Evolutionary conservation across 345 rosid species (phyloP), one percentile per base, ranked within the genome.

Genomic region (Dipteronia dyeriana): DNA sequence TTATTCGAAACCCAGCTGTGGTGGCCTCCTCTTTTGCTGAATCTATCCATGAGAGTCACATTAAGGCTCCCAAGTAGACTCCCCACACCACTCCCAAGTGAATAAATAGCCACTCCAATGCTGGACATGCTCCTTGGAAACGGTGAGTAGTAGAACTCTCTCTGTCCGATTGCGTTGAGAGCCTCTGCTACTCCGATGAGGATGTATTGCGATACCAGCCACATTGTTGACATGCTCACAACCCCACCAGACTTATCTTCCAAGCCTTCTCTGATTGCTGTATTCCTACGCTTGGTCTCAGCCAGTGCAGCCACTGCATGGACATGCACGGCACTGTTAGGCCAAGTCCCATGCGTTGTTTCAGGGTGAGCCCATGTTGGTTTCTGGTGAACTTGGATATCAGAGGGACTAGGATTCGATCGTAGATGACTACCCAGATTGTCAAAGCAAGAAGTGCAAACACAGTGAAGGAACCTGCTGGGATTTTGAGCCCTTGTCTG

Each of bases 51-150:
- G 14, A 80, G 70, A 3, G 13, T 34, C 49, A 88, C 85, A 1
- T 84, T 83, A 0, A 84, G 76, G 53, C 86, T 86, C 14, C 88
- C 90, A 1, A 76, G 73, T 54, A 86, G 22, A 76, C 80, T 82
- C 12, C 89, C 91, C 16, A 76, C 70, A 0, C 82, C 87, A 65
- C 79, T 13, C 3, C 88, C 84, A 3, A 88, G 81, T 7, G 80
- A 1, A 3, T 84, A 63, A 5, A 90, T 82, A 0, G 88, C 84
- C 51, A 86, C 79, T 23, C 79, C 91, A 12, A 90, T 81, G 77
- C 87, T 86, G 0, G 86, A 53, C 94, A 90, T 88, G 26, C 83
- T 78, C 81, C 81, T 88, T 0, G 90, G 90, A 49, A 90, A 85
- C 74, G 87, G 86, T 4, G 90, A 80, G 77, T 86, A 90, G 43